Conservation (phyloP, 345 rosid species). For the Dimocarpus longan region DNA sequence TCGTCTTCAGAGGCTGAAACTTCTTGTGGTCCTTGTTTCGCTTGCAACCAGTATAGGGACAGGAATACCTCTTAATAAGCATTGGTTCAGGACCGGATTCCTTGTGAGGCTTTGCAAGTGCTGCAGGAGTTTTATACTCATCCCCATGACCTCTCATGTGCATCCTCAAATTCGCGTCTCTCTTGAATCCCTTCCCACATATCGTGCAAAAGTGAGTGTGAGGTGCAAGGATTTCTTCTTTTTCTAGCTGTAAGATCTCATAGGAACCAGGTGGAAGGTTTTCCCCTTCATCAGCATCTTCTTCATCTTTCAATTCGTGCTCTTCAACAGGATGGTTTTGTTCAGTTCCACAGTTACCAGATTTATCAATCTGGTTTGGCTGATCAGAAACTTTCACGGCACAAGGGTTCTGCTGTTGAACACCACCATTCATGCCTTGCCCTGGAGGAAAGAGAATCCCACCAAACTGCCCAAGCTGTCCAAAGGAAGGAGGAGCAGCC, state of each 20-base stretch:
- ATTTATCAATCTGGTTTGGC: conserved; percentile 43
- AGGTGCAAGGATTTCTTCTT: conserved; percentile 97
- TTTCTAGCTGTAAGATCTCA: conserved; percentile 90
- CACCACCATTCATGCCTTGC: conserved; percentile 37
- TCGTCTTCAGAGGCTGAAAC: conserved; percentile 95
- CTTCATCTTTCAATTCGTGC: conserved; percentile 86
- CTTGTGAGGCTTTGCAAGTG: conserved; percentile 87
- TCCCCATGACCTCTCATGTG: conserved; percentile 99
- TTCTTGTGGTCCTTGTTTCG: conserved; percentile 95
- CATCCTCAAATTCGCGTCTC: conserved; percentile 96
- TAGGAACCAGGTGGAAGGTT: conserved; percentile 91
- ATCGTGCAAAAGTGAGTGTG: conserved; percentile 95
- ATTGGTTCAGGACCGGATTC: conserved; percentile 64
- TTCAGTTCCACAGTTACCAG: conserved; percentile 29
- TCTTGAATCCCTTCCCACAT: conserved; percentile 98
- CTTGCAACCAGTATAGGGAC: conserved; percentile 92
- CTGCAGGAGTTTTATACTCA: conserved; percentile 92
- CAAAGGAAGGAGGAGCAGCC: conserved; percentile 39
- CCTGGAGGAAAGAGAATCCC: conserved; percentile 50
- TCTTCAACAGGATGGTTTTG: conserved; percentile 58
- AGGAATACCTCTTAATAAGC: conserved; percentile 87
- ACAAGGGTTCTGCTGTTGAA: conserved; percentile 40
- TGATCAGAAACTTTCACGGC: conserved; percentile 43
- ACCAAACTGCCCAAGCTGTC: conserved; percentile 56
- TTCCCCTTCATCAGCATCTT: conserved; percentile 92